Evolutionary conservation across 495 filamentous ascomycete species (phyloP).

Genomic region (Xylaria curta): DNA sequence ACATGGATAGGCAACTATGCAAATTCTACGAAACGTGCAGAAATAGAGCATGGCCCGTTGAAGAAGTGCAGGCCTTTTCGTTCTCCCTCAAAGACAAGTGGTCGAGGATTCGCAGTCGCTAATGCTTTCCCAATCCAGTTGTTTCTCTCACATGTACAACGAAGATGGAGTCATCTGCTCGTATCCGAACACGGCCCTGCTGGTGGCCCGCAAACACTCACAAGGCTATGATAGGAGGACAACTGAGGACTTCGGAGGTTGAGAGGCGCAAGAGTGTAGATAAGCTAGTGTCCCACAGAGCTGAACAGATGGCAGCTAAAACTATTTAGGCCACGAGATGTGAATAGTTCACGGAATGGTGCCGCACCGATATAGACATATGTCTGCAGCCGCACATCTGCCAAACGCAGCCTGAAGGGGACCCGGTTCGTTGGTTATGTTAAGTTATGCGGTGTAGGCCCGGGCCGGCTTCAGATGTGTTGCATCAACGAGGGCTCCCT

Average conservation of each 20-base stretch:
- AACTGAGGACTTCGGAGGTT: not conserved
- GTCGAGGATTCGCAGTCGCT: not conserved
- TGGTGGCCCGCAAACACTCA: not conserved
- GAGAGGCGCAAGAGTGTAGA: not conserved
- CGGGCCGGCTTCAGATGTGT: slow-evolving; percentile 21
- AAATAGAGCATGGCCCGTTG: slow-evolving; percentile 1
- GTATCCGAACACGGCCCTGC: not conserved
- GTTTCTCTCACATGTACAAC: not conserved
- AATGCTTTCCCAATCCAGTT: slow-evolving; percentile 4
- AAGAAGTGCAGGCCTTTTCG: not conserved
- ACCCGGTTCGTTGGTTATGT: slow-evolving; percentile 20
- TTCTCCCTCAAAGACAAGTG: not conserved
- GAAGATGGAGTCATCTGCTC: slow-evolving; percentile 2
- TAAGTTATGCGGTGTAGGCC: slow-evolving; percentile 14
- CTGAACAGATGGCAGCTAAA: slow-evolving; percentile 14
- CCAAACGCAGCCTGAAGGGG: not conserved
- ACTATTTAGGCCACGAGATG: not conserved
- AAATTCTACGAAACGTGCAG: not conserved
- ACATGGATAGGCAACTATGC: not conserved
- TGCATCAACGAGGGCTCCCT: not conserved
- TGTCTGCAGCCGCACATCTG: slow-evolving; percentile 5
- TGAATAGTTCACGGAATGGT: slow-evolving; percentile 1
- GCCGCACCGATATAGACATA: not conserved
- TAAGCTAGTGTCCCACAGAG: not conserved
- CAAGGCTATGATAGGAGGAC: not conserved